Base-by-base conservation (phyloP, 192 early-diverging fungal genomes). In the Cladochytrium replicatum region DNA sequence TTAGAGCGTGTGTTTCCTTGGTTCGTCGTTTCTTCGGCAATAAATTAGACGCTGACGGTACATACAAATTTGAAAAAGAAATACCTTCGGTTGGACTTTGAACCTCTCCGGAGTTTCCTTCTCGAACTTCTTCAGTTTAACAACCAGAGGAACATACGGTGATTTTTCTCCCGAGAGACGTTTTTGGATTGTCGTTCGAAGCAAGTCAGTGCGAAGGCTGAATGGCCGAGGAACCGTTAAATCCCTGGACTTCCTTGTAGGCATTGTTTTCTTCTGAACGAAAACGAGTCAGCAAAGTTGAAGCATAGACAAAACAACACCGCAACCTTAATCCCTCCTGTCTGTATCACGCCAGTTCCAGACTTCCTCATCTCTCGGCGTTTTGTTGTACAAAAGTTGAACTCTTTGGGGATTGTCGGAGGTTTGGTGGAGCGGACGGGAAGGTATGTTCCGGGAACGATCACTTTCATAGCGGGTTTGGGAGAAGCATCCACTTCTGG, bases 161-260 rank as follows among this genome's bases (percentile, higher is more conserved):
- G 68, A 71, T 13, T 44, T 54, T 22, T 37, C 42, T 32, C 32
- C 32, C 28, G n/a, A n/a, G n/a, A n/a, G n/a, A n/a, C n/a, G n/a
- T n/a, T n/a, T n/a, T n/a, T 11, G 46, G 31, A 31, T 32, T 50
- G 26, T 34, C 26, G 58, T 55, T 31, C 46, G 49, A 22, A 62
- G 65, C 21, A 75, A 64, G 19, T 63, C n/a, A n/a, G n/a, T n/a
- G n/a, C n/a, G n/a, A n/a, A n/a, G n/a, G n/a, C n/a, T 54, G 61
- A 75, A 75, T 25, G 72, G 72, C 41, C 66, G 67, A 6, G 72
- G 72, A 31, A 71, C 46, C 3, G 72, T 75, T 38, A 71, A 32
- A 40, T 30, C 15, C n/a, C 31, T 17, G n/a, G 29, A 49, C 47
- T 56, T 57, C 23, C 24, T 47, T 52, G 51, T 44, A 1, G 31